These are phyloP conservation scores for Aureobasidium vineae DNA, from an alignment of 2,329 filamentous ascomycete genomes.

Conservation along the genomic window DNA sequence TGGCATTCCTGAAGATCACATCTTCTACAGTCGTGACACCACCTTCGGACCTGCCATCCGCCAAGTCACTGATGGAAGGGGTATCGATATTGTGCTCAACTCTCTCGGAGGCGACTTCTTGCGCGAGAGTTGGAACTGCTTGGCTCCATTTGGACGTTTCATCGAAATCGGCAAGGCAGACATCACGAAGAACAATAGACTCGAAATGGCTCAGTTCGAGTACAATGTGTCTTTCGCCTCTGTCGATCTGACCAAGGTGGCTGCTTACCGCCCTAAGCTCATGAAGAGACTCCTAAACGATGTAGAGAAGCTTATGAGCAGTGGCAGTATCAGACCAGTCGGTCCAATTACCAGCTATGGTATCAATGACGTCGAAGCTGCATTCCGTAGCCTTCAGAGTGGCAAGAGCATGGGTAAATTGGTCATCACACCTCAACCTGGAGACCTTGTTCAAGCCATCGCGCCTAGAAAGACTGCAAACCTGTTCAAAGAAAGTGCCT, in stretches of 20 bases:
- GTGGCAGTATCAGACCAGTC: conserved; percentile 26
- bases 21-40: conserved; percentile 35
- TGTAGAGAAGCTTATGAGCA: conserved; percentile 28
- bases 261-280: conserved; percentile 28
- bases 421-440: conserved; percentile 26
- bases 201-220: conserved; percentile 33
- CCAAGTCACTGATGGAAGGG: conserved; percentile 32
- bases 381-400: conserved; percentile 28
- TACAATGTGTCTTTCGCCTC: conserved; percentile 27
- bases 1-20: conserved; percentile 33
- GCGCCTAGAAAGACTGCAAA: conserved; percentile 4
- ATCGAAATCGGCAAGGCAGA: conserved; percentile 34
- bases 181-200: conserved; percentile 19
- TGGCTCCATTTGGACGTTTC: conserved; percentile 36
- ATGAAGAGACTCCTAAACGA: conserved; percentile 30
- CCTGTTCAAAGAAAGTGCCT: conserved; percentile 13
- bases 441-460: conserved; percentile 1
- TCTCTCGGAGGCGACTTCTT: conserved; percentile 33
- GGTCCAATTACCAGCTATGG: conserved; percentile 29
- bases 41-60: conserved; percentile 34
- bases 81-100: conserved; percentile 40
- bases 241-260: conserved; percentile 24
- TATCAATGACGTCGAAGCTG: conserved; percentile 27
- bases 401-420: conserved; percentile 33
- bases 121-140: conserved; percentile 32